Percentiles rank a stretch among this genome's conserved stretches.
Evolutionary conservation across 2,329 filamentous ascomycete genomes (phyloP).

Genomic region (Furcasterigmium furcatum): DNA sequence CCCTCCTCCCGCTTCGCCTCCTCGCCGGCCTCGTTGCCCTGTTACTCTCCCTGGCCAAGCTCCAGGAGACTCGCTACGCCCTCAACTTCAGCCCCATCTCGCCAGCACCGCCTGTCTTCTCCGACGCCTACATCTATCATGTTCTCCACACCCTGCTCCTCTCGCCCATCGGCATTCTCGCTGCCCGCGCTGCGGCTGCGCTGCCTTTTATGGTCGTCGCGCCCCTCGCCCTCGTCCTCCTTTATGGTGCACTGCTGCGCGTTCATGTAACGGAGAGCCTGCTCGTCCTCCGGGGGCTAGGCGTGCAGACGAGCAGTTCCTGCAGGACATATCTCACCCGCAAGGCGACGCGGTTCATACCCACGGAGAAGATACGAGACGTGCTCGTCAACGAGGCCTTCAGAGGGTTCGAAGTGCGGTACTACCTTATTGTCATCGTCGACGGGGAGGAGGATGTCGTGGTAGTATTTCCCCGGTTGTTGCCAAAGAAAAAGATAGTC

Average conservation of each 20-base stretch:
- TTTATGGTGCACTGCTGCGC: conserved; percentile 43
- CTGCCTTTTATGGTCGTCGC: conserved; percentile 37
- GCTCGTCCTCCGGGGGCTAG: conserved; percentile 82
- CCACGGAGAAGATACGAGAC: conserved; percentile 87
- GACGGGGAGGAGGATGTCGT: conserved; percentile 85
- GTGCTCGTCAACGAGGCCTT: conserved; percentile 96
- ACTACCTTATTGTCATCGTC: conserved; percentile 87
- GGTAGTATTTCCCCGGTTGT: conserved; percentile 84
- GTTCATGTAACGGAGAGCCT: conserved; percentile 72
- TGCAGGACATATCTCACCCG: conserved; percentile 61
- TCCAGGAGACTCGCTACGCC: conserved; percentile 29
- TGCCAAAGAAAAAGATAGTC: conserved; percentile 72
- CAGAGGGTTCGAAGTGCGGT: conserved; percentile 83
- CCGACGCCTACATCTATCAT: conserved; percentile 17
- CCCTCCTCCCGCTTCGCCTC: conserved; percentile 41
- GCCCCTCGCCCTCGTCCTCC: conserved; percentile 26
- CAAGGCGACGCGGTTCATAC: conserved; percentile 62
- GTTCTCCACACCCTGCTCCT: conserved; percentile 19
- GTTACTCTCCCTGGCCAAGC: conserved; percentile 43
- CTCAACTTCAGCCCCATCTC: conserved; percentile 8
- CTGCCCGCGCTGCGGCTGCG: conserved; percentile 24
- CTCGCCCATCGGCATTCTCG: conserved; percentile 26
- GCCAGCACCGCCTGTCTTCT: conserved; percentile 4
- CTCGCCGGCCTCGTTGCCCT: conserved; percentile 35
- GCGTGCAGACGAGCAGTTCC: conserved; percentile 81